Base-by-base conservation (phyloP, 2,329 filamentous ascomycete genomes). In the Clonostachys rhizophaga region DNA sequence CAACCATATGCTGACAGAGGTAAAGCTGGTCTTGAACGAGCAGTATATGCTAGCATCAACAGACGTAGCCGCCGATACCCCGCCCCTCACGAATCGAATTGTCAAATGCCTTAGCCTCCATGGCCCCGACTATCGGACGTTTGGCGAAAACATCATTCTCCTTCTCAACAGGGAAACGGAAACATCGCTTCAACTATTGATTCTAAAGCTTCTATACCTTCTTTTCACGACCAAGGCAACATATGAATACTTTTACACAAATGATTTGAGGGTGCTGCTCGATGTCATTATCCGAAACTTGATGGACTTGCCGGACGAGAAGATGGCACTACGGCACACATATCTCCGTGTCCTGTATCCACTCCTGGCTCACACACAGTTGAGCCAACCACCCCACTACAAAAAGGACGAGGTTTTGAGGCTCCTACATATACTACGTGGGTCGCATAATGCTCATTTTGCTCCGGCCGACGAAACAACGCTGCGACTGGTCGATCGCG, bases 181-280 rank as follows among this genome's bases (percentile, higher is more conserved):
- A 66, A 95, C 94, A 1, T 92, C 91, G 2, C 79, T 96, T 36
- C 95, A 99, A 66, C 78, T 99, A 24, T 79, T 99, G n/a, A 97
- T 97, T 50, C 76, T 99, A 40, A 99, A 99, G 68, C 81, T 96
- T 5, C 75, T 99, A 30, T 99, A 97, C 67, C 81, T 99, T 35
- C 78, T 99, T 10, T 99, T 99, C 68, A 96, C 91, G 5, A 97
- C 90, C 10, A 83, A 83, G 48, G 81, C 87, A 14, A 99, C 94
- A 0, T 90, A 94, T 64, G 94, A 99, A 68, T 99, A 97, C 67
- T 99, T 99, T 62, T 99, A 97, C 67, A 96, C 91, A 30, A 99
- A 99, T 62, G 94, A 99, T 60, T 76, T 99, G 33, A 88, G 90
- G 49, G 94, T 99, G 5, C 79, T 99, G 14, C 78, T 97, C 42